Conservation (phyloP, 495 filamentous ascomycete species). For the Neurospora sp. region DNA sequence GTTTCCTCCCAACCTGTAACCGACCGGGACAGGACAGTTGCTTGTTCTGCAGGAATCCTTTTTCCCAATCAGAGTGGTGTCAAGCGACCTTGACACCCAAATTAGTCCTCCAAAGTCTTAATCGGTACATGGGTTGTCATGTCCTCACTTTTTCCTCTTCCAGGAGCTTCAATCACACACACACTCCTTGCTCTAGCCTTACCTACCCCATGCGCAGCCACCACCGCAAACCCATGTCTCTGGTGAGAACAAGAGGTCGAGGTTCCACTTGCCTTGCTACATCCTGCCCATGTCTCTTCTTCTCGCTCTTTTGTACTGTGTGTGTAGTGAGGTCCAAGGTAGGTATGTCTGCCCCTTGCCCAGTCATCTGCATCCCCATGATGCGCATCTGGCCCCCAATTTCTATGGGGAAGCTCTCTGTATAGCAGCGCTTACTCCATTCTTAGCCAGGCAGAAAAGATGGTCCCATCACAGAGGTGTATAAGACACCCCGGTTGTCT, state of each 20-base stretch:
- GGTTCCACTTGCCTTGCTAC: neutral
- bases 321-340: neutral
- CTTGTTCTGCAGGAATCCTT: conserved; percentile 8
- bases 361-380: conserved; percentile 7
- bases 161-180: neutral
- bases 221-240: neutral
- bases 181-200: neutral
- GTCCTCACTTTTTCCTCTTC: neutral
- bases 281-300: neutral
- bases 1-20: neutral
- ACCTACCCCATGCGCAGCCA: neutral
- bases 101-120: neutral
- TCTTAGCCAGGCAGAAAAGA: conserved; percentile 28
- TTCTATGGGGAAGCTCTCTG: conserved; percentile 11
- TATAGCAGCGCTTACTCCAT: conserved; percentile 17
- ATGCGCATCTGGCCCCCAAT: conserved; percentile 24
- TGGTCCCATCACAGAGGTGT: conserved; percentile 15
- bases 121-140: neutral
- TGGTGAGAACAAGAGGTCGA: neutral
- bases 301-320: neutral
- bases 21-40: conserved; percentile 7
- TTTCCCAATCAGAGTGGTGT: conserved; percentile 17
- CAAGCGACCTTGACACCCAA: conserved; percentile 11
- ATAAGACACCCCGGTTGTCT: conserved; percentile 24
- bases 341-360: neutral